A percentile compares a stretch with the other conserved stretches of the same genome.
phyloP scores from a whole-genome alignment of 768 basidiomycete genomes.

The Boletus tylopilopsis region DNA sequence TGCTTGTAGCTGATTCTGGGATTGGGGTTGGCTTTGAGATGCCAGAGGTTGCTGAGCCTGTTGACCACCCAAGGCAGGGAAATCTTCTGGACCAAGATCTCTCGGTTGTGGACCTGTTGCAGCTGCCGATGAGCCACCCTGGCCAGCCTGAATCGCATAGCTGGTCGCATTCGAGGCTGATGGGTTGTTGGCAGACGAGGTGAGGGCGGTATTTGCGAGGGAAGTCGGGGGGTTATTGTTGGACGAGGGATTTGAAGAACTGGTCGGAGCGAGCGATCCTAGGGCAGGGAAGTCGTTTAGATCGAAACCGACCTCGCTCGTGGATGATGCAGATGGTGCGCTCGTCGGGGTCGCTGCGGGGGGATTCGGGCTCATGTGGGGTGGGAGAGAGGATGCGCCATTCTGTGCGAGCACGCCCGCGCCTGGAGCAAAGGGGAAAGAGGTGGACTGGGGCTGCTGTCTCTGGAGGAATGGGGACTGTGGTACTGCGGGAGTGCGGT shows the following conservation, averaged over 20 bases:
- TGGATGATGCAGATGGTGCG: constrained; percentile 59
- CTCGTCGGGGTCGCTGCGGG: constrained; percentile 36
- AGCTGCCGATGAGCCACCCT: constrained; percentile 33
- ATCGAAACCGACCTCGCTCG: constrained; percentile 76
- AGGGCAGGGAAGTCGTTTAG: constrained; percentile 88
- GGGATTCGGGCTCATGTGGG: constrained; percentile 53
- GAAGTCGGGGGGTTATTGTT: constrained; percentile 31
- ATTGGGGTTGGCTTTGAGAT: constrained; percentile 28
- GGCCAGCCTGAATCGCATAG: constrained; percentile 79
- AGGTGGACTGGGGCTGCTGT: constrained; percentile 41
- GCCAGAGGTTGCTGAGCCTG: constrained; percentile 31
- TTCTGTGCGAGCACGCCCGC: constrained; percentile 51
- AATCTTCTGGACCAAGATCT: constrained; percentile 81
- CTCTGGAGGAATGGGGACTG: constrained; percentile 65
- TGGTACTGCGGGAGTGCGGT: constrained; percentile 54
- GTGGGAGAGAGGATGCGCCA: constrained; percentile 50
- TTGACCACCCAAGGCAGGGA: constrained; percentile 79
- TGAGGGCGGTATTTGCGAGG: constrained; percentile 19
- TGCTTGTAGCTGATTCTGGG: constrained; percentile 29
- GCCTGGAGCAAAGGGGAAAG: constrained; percentile 55
- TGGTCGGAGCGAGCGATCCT: constrained; percentile 55
- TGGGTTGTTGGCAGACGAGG: constrained; percentile 29
- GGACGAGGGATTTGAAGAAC: constrained; percentile 35
- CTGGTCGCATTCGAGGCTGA: constrained; percentile 47
- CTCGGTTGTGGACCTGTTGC: constrained; percentile 11